phyloP scores from a whole-genome alignment of 2,329 filamentous ascomycete species.

The Arthroderma sp. region DNA sequence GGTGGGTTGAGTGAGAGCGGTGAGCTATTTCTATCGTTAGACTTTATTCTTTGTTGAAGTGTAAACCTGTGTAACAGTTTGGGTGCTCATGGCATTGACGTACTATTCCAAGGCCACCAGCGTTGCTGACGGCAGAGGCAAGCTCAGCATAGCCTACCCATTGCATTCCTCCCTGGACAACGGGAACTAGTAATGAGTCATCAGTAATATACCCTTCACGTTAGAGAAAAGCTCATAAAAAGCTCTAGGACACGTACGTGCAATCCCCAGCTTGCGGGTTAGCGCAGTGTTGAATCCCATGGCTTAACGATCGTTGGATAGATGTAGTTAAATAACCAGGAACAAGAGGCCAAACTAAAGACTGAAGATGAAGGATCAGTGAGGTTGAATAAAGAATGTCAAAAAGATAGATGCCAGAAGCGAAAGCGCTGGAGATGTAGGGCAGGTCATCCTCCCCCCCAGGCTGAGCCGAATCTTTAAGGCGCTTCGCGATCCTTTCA shows the following conservation, averaged over 20 bases:
- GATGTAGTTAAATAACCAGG: too few species aligned
- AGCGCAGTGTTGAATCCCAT: slow-evolving; percentile 55
- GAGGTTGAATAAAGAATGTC: background rate
- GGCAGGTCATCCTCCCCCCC: too few species aligned
- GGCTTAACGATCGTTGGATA: too few species aligned
- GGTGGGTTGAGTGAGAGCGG: slow-evolving; percentile 70
- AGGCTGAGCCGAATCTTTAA: too few species aligned
- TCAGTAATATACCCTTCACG: background rate
- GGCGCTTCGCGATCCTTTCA: too few species aligned
- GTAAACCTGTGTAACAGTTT: background rate
- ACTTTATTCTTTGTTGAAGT: background rate
- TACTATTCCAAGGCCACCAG: slow-evolving; percentile 40
- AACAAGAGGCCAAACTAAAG: background rate
- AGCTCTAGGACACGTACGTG: slow-evolving; percentile 18
- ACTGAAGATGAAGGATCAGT: background rate
- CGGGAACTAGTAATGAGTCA: slow-evolving; percentile 24
- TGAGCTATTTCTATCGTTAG: slow-evolving; percentile 25
- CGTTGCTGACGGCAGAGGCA: slow-evolving; percentile 41
- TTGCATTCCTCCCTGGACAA: slow-evolving; percentile 42
- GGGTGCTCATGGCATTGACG: slow-evolving; percentile 7
- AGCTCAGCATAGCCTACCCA: slow-evolving; percentile 43
- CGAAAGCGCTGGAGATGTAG: background rate
- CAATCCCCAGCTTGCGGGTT: slow-evolving; percentile 46
- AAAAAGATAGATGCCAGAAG: background rate
- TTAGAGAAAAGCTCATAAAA: slow-evolving; percentile 1